These are phyloP conservation scores for Cylindrotheca fusiformis DNA, from an alignment of 108 stramenopile species.

Conservation along the genomic window DNA sequence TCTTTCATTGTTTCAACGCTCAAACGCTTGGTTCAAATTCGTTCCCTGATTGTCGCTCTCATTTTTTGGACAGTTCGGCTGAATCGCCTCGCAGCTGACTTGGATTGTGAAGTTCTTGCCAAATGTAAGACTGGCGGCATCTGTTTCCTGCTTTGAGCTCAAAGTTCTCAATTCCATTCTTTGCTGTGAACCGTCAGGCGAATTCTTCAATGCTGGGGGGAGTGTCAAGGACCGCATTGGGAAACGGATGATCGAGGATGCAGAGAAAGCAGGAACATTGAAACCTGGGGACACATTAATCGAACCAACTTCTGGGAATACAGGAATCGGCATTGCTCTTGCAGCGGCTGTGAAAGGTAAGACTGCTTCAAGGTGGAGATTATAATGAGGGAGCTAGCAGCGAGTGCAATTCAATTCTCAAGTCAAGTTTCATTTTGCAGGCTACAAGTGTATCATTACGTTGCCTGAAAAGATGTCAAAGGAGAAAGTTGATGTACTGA, in stretches of 20 bases:
- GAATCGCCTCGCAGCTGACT: constrained; percentile 47
- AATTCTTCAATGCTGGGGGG: constrained; percentile 82
- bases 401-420: no score
- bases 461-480: constrained; percentile 93
- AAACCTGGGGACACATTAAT: constrained; percentile 92
- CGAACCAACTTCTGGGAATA: constrained; percentile 96
- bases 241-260: constrained; percentile 70
- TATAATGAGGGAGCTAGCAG: no score
- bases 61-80: no score
- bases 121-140: no score
- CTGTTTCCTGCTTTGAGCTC: no score
- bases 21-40: no score
- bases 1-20: no score
- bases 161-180: no score
- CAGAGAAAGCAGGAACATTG: constrained; percentile 63
- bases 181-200: no score
- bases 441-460: constrained; percentile 87
- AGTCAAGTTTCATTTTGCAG: no score
- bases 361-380: no score
- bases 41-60: no score
- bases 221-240: constrained; percentile 90
- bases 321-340: constrained; percentile 92
- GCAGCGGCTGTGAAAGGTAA: constrained; percentile 88
- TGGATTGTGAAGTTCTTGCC: constrained; percentile 56
- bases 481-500: constrained; percentile 93